Base-by-base conservation (phyloP, 495 filamentous ascomycete genomes). In the Talaromyces wortmannii region DNA sequence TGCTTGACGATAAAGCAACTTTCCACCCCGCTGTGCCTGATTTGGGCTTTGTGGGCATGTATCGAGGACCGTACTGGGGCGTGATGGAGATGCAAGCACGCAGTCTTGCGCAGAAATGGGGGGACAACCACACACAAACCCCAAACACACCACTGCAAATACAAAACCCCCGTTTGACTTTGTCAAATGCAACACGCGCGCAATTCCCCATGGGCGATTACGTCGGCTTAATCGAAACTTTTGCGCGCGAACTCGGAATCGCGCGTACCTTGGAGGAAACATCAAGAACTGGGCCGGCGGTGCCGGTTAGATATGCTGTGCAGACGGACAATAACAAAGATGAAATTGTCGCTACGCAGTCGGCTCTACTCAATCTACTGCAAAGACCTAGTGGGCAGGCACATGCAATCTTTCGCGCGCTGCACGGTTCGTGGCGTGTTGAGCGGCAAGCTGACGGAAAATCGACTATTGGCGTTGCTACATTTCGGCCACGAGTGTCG, bases 131-230 rank as follows among this genome's bases (percentile, higher is more conserved):
- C n/a, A n/a, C n/a, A n/a, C n/a, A n/a, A 30, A 10, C n/a, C 48
- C 47, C 53, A 61, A 53, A 40, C 50, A 29, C 8, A 61, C 53
- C 15, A 59, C 61, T 31, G 29, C 57, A 6, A 66, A 73, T 36
- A 63, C 63, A 31, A 44, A 61, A 44, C 45, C 13, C 8, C 53
- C 68, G 5, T 67, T 68, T 7, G 44, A 56, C 36, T 56, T 71
- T 5, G 46, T 61, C 7, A 59, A 63, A 12, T 65, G 3, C 66
- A 62, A 44, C 68, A 52, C 62, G 86, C 7, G 68, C 82, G 0
- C 88, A 92, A 57, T 92, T 88, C 55, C 89, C 88, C 23, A 89
- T 91, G 81, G 83, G 82, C 17, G 91, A 95, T 65, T 92, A 92
- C 65, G 66, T 87, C 13, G 90, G 84, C 48, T 67, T 91, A 3